Conservation (phyloP, 345 rosid species). For the Mangifera indica region DNA sequence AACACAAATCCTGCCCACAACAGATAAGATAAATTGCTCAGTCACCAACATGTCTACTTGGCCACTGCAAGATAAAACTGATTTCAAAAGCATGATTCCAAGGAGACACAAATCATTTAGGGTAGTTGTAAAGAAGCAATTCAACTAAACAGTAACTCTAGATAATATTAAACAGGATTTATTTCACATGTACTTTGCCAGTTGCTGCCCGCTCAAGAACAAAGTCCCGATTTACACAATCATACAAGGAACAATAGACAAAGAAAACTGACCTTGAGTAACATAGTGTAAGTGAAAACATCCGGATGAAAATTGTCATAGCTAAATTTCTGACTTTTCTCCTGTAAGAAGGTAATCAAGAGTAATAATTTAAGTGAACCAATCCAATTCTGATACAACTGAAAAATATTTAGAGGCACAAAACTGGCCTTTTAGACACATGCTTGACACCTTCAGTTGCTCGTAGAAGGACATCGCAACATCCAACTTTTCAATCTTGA, state of each 20-base stretch:
- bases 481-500: constrained; percentile 50
- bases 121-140: neutral
- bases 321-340: constrained; percentile 36
- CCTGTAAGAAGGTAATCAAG: constrained; percentile 36
- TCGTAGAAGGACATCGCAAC: constrained; percentile 58
- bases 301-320: constrained; percentile 46
- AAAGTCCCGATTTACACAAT: constrained; percentile 5
- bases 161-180: neutral
- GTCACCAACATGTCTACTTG: constrained; percentile 5
- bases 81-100: neutral
- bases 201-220: neutral
- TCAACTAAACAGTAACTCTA: neutral
- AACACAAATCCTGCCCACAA: neutral
- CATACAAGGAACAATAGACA: neutral
- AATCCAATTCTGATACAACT: constrained; percentile 25
- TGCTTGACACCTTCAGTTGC: constrained; percentile 75
- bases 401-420: constrained; percentile 41
- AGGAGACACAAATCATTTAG: neutral
- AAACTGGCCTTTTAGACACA: constrained; percentile 54
- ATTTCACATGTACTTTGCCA: neutral
- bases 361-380: constrained; percentile 19
- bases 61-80: neutral
- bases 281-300: constrained; percentile 59
- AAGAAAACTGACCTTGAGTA: constrained; percentile 49
- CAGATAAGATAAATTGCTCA: constrained; percentile 7